Conservation (phyloP, 345 rosid species). For the Salix suchowensis region DNA sequence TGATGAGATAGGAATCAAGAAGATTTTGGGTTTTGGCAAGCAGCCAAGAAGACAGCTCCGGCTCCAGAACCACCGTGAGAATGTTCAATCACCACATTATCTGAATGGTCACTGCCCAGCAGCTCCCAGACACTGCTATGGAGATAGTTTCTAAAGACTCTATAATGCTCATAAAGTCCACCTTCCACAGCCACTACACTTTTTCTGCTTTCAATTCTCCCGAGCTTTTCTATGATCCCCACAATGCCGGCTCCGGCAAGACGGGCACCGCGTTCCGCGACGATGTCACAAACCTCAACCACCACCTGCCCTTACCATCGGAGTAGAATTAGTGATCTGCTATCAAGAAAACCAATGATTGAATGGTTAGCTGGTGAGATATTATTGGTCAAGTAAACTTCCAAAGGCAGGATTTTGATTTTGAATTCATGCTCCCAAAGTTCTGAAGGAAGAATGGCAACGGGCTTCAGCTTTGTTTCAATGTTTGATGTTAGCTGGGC, state of each 20-base stretch:
- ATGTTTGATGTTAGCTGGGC: not conserved
- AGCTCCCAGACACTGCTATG: conserved; percentile 64
- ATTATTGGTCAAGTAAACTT: no score
- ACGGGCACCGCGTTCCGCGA: conserved; percentile 61
- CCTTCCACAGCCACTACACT: conserved; percentile 57
- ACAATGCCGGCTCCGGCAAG: conserved; percentile 60
- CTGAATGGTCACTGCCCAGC: conserved; percentile 58
- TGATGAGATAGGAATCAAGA: conserved; percentile 8
- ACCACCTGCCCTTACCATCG: conserved; percentile 46
- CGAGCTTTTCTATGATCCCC: conserved; percentile 59
- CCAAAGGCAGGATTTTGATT: no score
- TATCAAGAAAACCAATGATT: no score
- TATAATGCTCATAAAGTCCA: conserved; percentile 58
- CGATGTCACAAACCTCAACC: conserved; percentile 59
- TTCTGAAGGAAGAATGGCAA: not conserved
- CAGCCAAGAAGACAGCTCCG: conserved; percentile 55
- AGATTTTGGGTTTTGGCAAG: conserved; percentile 25
- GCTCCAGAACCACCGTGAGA: conserved; percentile 59
- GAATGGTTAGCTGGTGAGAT: no score
- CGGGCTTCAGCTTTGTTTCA: not conserved
- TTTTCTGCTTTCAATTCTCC: conserved; percentile 47
- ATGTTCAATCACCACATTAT: conserved; percentile 44
- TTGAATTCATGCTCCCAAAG: not conserved
- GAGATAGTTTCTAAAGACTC: conserved; percentile 57
- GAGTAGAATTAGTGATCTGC: conserved; percentile 45